Percentiles rank a stretch among this genome's conserved stretches.
These are phyloP conservation scores for Syzygium aqueum DNA, from an alignment of 345 rosid genomes.

Conservation along the genomic window DNA sequence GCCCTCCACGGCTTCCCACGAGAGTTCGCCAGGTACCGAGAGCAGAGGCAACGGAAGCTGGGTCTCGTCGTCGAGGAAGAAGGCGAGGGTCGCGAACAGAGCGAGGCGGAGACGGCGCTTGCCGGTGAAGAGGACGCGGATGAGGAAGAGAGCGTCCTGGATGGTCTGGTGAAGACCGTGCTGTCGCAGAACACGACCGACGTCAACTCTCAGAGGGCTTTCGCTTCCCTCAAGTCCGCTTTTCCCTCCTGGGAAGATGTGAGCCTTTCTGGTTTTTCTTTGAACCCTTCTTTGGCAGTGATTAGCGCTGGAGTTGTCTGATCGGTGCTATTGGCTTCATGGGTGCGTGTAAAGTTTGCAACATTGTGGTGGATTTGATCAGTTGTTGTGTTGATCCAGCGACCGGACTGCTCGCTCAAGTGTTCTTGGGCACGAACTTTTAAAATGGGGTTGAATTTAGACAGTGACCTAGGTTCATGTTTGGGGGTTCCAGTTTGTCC, in stretches of 20 bases:
- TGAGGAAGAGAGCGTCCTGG: conserved; percentile 57
- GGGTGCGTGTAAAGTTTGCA: neutral
- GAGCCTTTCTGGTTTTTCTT: neutral
- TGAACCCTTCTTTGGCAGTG: neutral
- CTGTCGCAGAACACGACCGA: conserved; percentile 87
- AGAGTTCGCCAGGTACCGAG: conserved; percentile 50
- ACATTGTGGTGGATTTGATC: neutral
- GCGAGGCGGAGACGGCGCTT: conserved; percentile 8
- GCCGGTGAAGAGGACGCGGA: conserved; percentile 7
- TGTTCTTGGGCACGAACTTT: neutral
- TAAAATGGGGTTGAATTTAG: neutral
- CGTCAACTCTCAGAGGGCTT: conserved; percentile 65
- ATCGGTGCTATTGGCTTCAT: neutral
- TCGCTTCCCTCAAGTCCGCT: conserved; percentile 56
- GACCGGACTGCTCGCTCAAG: neutral
- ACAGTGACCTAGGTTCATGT: neutral
- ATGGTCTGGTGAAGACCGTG: conserved; percentile 65
- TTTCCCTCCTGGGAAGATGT: conserved; percentile 75
- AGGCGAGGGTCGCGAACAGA: neutral
- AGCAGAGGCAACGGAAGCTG: conserved; percentile 19
- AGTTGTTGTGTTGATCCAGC: neutral
- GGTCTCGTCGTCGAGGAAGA: neutral
- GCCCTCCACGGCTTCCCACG: conserved; percentile 54
- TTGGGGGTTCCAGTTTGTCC: neutral
- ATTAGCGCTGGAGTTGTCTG: neutral